Conservation (phyloP, 441 rosid genomes). For the Euphorbia schlechtendalii region DNA sequence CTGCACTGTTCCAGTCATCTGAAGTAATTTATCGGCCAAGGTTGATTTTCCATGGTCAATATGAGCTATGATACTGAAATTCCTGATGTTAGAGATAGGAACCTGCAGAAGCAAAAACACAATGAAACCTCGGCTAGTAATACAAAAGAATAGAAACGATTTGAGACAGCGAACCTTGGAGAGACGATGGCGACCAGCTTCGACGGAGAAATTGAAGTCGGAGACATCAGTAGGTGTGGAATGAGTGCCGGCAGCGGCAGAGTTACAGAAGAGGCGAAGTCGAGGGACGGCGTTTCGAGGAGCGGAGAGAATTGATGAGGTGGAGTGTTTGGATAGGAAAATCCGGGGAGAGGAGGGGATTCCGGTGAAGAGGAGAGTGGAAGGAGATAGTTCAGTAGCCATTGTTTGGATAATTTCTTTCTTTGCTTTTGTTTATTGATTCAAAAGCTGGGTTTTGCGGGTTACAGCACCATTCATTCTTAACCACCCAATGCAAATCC, state of each 20-base stretch:
- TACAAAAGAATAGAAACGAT: neutral
- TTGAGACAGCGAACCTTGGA: slow-evolving; percentile 11
- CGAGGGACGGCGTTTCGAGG: neutral
- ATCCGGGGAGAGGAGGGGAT: neutral
- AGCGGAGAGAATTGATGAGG: neutral
- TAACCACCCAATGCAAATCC: slow-evolving; percentile 1
- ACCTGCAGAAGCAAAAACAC: slow-evolving; percentile 35
- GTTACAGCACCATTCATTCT: neutral
- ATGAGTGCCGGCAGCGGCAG: slow-evolving; percentile 5
- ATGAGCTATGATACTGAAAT: slow-evolving; percentile 88
- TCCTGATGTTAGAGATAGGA: slow-evolving; percentile 67
- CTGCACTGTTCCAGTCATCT: slow-evolving; percentile 89
- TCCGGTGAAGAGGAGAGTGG: slow-evolving; percentile 8
- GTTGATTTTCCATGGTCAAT: slow-evolving; percentile 98
- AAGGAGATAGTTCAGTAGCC: slow-evolving; percentile 12
- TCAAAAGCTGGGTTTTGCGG: neutral
- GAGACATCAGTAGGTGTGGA: slow-evolving; percentile 5
- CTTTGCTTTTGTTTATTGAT: neutral
- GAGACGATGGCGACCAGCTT: slow-evolving; percentile 17
- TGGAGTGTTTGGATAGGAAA: neutral
- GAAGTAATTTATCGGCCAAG: slow-evolving; percentile 91
- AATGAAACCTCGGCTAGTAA: slow-evolving; percentile 1
- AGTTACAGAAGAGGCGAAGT: slow-evolving; percentile 8
- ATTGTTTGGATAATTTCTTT: neutral
- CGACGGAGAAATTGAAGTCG: neutral